Evolutionary conservation across 108 stramenopile species (phyloP), one percentile per base, ranked within the genome.

Genomic region (Phaeodactylum tricornutum): DNA sequence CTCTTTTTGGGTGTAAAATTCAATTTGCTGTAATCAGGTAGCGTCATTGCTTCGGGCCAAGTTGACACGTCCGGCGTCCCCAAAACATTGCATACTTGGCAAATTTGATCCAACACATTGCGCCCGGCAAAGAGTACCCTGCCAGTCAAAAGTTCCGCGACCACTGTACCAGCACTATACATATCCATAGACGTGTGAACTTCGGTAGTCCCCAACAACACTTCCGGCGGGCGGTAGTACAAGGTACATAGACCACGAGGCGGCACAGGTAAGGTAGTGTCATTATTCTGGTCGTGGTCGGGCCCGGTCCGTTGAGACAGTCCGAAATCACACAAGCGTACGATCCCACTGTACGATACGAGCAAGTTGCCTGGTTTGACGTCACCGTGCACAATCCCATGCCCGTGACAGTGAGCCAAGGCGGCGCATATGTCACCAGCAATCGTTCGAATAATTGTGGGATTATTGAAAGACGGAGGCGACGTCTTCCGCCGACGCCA

Each of bases 381-480:
- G 61, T 98, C 97, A 23, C 93, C 59, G 69, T 98, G 98, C 21
- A 98, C 62, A 17, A 98, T 67, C 47, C 79, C 77, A 53, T 77
- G 67, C 8, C 40, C 55, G 69, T 98, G 97, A 49, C 87, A 88
- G 72, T 96, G 92, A 22, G 72, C 56, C 43, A 97, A 50, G 4
- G 83, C 95, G 14, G 79, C 50, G 4, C 86, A 36, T 20, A 82
- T 57, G 46, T 87, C 82, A 30, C 58, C 26, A n/a, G 71, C 47
- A 45, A 84, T 58, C 16, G 64, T 35, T 42, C 61, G 56, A 22
- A 88, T 51, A n/a, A 68, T 53, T 4, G 28, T 26, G 17, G 60
- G 57, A 6, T 66, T 31, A 17, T 76, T 32, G 25, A 58, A 41
- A 20, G 53, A 60, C 37, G 37, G 64, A 44, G 33, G 57, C 35